Percentiles rank a stretch among this genome's conserved stretches.
These are phyloP conservation scores for Termitomyces titanicus DNA, from an alignment of 768 basidiomycete species.

Conservation along the genomic window DNA sequence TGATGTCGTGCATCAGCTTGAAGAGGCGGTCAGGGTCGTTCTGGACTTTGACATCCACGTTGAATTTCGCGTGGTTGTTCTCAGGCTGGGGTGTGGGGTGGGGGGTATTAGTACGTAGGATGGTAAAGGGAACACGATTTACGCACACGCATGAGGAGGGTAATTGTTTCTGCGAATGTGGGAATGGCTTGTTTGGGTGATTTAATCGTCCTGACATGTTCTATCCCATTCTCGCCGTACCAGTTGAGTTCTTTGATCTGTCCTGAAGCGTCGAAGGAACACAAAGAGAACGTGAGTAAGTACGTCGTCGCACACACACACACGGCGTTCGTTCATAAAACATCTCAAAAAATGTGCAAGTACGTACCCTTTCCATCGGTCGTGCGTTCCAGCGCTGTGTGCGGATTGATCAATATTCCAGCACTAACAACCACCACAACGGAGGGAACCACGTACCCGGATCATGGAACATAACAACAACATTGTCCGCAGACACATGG, in stretches of 20 bases:
- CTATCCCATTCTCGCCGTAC: slow-evolving; percentile 67
- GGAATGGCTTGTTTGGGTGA: slow-evolving; percentile 85
- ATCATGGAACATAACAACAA: slow-evolving; percentile 96
- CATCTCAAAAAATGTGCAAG: background rate
- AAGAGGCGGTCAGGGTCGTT: slow-evolving; percentile 90
- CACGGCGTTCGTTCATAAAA: background rate
- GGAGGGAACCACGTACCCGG: slow-evolving; percentile 54
- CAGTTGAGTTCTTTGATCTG: slow-evolving; percentile 69
- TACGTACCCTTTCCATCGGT: slow-evolving; percentile 68
- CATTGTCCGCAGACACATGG: slow-evolving; percentile 84
- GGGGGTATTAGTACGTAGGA: too few species aligned
- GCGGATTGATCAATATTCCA: too few species aligned
- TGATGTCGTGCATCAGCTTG: slow-evolving; percentile 65
- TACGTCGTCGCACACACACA: too few species aligned
- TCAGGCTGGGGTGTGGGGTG: slow-evolving; percentile 46
- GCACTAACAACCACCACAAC: background rate
- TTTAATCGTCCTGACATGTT: slow-evolving; percentile 77
- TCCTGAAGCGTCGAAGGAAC: slow-evolving; percentile 41
- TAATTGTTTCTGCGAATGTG: slow-evolving; percentile 82
- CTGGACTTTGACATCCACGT: slow-evolving; percentile 92
- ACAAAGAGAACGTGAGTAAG: too few species aligned
- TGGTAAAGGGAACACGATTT: background rate
- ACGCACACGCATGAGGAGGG: slow-evolving; percentile 35
- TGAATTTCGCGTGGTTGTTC: slow-evolving; percentile 71
- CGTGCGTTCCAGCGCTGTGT: slow-evolving; percentile 66